Evolutionary conservation across 2,329 filamentous ascomycete genomes (phyloP).

Genomic region (Fusarium cicatricum): DNA sequence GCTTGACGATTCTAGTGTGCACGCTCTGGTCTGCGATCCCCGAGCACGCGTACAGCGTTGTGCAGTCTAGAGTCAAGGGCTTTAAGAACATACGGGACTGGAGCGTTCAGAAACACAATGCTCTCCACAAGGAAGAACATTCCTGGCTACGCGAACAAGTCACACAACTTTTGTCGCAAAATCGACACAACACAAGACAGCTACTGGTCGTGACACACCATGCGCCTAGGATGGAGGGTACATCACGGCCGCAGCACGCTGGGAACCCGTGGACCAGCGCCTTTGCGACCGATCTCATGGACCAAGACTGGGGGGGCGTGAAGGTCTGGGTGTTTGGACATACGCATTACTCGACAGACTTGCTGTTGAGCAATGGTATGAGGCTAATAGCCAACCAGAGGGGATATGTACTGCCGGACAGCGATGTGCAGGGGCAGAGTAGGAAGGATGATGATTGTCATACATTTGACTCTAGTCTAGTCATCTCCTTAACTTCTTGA

Average conservation of each 20-base stretch:
- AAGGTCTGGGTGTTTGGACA: conserved; percentile 55
- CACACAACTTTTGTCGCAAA: conserved; percentile 14
- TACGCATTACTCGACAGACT: conserved; percentile 52
- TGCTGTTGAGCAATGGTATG: conserved; percentile 41
- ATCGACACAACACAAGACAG: not conserved
- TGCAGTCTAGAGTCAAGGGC: conserved; percentile 57
- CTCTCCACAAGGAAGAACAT: conserved; percentile 53
- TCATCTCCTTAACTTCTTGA: not conserved
- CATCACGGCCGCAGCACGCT: conserved; percentile 55
- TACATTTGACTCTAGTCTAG: not conserved
- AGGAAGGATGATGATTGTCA: not conserved
- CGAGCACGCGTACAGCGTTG: conserved; percentile 45
- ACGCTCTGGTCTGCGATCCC: conserved; percentile 63
- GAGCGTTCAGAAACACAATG: conserved; percentile 58
- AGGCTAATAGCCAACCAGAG: conserved; percentile 53
- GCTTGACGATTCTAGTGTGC: conserved; percentile 61
- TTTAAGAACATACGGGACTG: conserved; percentile 60
- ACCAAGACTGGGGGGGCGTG: conserved; percentile 43
- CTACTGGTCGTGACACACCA: conserved; percentile 64
- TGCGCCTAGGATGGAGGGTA: conserved; percentile 49
- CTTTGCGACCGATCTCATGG: conserved; percentile 58
- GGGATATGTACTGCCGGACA: conserved; percentile 44
- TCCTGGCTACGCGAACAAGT: conserved; percentile 57
- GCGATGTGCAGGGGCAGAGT: not conserved
- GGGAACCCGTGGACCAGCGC: conserved; percentile 56